Evolutionary conservation across 2,329 filamentous ascomycete genomes (phyloP).

Genomic region (Colletotrichum tofieldiae): DNA sequence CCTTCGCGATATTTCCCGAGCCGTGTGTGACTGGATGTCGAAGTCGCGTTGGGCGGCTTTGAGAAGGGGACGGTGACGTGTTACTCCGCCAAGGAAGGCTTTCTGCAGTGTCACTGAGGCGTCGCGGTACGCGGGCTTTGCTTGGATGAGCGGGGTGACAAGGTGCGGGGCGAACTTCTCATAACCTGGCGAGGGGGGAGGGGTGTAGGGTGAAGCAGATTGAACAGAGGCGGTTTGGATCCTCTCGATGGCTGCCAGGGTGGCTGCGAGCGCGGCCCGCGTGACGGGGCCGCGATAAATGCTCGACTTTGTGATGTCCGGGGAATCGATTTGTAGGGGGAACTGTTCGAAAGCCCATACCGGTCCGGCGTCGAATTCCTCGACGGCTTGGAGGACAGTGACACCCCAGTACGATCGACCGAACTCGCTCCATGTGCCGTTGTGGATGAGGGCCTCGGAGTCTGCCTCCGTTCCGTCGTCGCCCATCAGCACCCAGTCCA

Average conservation of each 20-base stretch:
- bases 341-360: slow-evolving; percentile 63
- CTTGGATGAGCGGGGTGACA: slow-evolving; percentile 42
- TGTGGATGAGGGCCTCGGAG: slow-evolving; percentile 49
- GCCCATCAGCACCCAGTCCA: slow-evolving; percentile 61
- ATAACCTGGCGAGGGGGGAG: slow-evolving; percentile 41
- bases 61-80: slow-evolving; percentile 56
- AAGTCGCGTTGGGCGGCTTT: slow-evolving; percentile 57
- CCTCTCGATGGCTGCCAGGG: slow-evolving; percentile 54
- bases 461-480: slow-evolving; percentile 56
- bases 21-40: slow-evolving; percentile 52
- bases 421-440: slow-evolving; percentile 45
- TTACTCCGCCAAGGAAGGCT: slow-evolving; percentile 56
- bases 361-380: slow-evolving; percentile 59
- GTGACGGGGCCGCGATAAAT: slow-evolving; percentile 58
- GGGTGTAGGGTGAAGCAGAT: slow-evolving; percentile 33
- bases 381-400: slow-evolving; percentile 57
- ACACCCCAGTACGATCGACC: slow-evolving; percentile 59
- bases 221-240: slow-evolving; percentile 46
- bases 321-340: slow-evolving; percentile 57
- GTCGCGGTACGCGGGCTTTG: slow-evolving; percentile 39
- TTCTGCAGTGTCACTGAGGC: slow-evolving; percentile 52
- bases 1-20: slow-evolving; percentile 57
- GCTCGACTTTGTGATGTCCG: slow-evolving; percentile 57
- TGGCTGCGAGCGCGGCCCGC: slow-evolving; percentile 55
- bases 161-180: slow-evolving; percentile 31